Percentiles rank a stretch among this genome's conserved stretches.
These are phyloP conservation scores for Sesbania bispinosa DNA, from an alignment of 306 rosid species.

Conservation along the genomic window DNA sequence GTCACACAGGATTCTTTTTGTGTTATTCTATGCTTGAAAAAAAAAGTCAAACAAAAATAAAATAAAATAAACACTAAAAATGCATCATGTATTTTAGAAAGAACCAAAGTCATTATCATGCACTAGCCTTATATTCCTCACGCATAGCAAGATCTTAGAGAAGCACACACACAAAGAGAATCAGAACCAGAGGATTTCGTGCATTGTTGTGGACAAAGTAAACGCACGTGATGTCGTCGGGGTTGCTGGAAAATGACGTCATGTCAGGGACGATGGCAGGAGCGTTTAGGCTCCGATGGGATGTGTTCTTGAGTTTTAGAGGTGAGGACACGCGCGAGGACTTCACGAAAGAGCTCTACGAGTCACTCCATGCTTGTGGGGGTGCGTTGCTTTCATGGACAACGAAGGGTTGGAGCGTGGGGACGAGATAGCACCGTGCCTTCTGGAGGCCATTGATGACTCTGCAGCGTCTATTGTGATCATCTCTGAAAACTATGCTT, in stretches of 20 bases:
- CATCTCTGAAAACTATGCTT: slow-evolving; percentile 30
- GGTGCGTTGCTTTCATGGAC: slow-evolving; percentile 34
- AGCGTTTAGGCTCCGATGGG: slow-evolving; percentile 23
- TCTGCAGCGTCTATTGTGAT: slow-evolving; percentile 41
- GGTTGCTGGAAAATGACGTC: neutral
- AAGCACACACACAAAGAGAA: no score
- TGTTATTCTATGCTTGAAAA: no score
- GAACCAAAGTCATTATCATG: no score
- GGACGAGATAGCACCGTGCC: slow-evolving; percentile 1
- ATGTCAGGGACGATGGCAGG: neutral
- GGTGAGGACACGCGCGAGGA: slow-evolving; percentile 33
- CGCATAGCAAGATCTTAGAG: no score
- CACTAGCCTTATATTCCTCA: no score
- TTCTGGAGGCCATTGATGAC: slow-evolving; percentile 27
- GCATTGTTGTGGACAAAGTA: no score
- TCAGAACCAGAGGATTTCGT: no score
- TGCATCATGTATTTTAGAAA: no score
- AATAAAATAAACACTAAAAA: no score
- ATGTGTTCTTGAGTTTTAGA: slow-evolving; percentile 48
- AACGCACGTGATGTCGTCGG: neutral
- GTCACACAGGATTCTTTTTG: no score
- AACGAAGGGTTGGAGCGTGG: slow-evolving; percentile 35
- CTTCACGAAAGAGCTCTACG: slow-evolving; percentile 24
- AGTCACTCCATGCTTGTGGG: neutral
- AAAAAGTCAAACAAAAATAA: no score